Base-by-base conservation (phyloP, 305 asterid species). In the Solanum chacoense region DNA sequence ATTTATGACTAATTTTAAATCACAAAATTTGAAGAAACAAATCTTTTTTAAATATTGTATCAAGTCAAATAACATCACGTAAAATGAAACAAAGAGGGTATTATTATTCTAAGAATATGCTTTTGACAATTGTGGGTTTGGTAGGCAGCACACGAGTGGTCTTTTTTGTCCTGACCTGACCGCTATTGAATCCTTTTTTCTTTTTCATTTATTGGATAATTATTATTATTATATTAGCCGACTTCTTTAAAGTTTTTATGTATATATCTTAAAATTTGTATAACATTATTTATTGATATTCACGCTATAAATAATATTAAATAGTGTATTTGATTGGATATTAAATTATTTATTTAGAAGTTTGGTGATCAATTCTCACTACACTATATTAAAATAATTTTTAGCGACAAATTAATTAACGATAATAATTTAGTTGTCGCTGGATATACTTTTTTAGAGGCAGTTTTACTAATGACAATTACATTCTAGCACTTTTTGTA, bases 391-490 rank as follows among this genome's bases (percentile, higher is more conserved):
- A 50, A 50, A 16, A 50, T 16, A 16, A 2, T 50, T 16, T 40
- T 6, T 50, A 59, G 69, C 69, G 11, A 59, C 0, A 55, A 45
- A 55, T 18, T 55, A 16, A 55, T 55, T 55, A 18, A 6, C 0
- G 9, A 55, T 5, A 20, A 59, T 59, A 59, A 59, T 2, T 59
- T 59, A 59, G 0, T 20, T 59, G 1, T 0, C 1, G 0, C 0
- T 59, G 10, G 0, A 55, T 55, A 18, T 55, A 18, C 0, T 20
- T 59, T 16, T 59, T 59, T 59, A 59, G 24, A 59, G 2, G 69
- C 0, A 20, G 1, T 3, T 6, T 55, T 59, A 59, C 2, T 59
- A 8, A 1, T 20, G 26, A 59, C 2, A 59, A 59, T 59, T 59
- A 8, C 11, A 0, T 59, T 20, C 0, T 59, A 3, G 0, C 26